Evolutionary conservation across 2,329 filamentous ascomycete genomes (phyloP), one percentile per base, ranked within the genome.

Genomic region (Alternaria metachromatica): DNA sequence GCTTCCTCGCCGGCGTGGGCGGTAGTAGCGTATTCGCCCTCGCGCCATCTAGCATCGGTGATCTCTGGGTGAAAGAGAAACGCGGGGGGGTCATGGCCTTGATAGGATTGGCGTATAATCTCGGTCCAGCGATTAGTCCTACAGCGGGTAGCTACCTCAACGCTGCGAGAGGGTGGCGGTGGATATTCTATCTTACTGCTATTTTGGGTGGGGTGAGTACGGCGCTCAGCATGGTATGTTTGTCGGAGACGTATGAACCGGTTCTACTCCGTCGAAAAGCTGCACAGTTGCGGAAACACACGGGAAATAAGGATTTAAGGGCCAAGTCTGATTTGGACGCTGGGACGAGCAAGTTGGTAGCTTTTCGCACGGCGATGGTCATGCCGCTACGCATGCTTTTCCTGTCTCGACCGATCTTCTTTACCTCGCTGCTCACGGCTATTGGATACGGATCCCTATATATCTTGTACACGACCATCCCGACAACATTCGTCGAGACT

Each of bases 381-480:
- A 69, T 82, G 20, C 79, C 89, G 1, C 86, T 87, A 1, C 84
- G 84, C 5, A 86, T 84, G 68, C 82, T 89, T 57, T 80, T 86
- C 21, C 44, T 26, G 21, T 79, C 89, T 7, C 80, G 84, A 13
- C 86, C 85, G 23, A 82, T 88, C 0, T 84, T 87, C 55, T 81
- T 86, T 12, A 81, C 84, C 45, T 70, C 80, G 23, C 73, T 84
- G 79, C 4, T 84, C 80, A 71, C 78, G 78, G 67, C 80, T 80
- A 5, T 66, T 83, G 51, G 68, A 79, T 84, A 83, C 63, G 81
- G 78, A 1, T 78, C 76, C 63, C 58, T 76, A 12, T 77, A 76
- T 51, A 62, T 78, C 9, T 50, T 77, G 33, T 76, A 76, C 55
- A 71, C 71, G 0, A 76, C 67, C 37, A 62, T 76, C 44, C 67